A percentile compares a stretch with the other conserved stretches of the same genome.
phyloP scores from a whole-genome alignment of 208 protist genomes.

The Cochliopodium minus region DNA sequence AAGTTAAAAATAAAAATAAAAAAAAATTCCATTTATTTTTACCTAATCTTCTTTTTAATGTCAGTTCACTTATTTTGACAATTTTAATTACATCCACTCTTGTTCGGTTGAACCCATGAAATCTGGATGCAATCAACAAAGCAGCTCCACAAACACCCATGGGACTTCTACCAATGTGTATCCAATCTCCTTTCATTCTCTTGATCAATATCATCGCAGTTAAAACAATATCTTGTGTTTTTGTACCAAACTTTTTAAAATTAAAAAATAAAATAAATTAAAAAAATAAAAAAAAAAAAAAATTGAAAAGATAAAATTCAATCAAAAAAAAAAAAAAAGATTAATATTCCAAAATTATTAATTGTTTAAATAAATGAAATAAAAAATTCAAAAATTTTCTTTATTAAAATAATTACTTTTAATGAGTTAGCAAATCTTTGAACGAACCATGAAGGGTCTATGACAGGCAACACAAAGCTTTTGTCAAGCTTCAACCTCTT shows the following conservation, averaged over 20 bases:
- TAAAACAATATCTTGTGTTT: conserved; percentile 42
- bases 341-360: no score
- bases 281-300: no score
- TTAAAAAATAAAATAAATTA: no score
- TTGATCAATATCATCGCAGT: conserved; percentile 60
- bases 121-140: conserved; percentile 56
- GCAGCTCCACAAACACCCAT: conserved; percentile 63
- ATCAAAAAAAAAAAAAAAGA: no score
- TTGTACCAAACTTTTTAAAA: conserved; percentile 46
- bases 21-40: no score
- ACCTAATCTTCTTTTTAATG: conserved; percentile 48
- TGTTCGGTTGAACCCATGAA: conserved; percentile 49
- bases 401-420: background rate
- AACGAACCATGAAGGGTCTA: conserved; percentile 59
- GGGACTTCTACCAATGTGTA: conserved; percentile 54
- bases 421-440: conserved; percentile 45
- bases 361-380: no score
- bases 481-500: conserved; percentile 50
- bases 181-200: conserved; percentile 68
- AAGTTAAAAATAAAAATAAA: no score
- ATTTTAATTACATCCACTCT: conserved; percentile 60
- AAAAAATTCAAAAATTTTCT: conserved; percentile 29
- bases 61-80: conserved; percentile 51
- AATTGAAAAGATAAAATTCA: no score
- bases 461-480: conserved; percentile 50